phyloP scores from a whole-genome alignment of 163 green algal species.

The Coccomyxa subellipsoidea region DNA sequence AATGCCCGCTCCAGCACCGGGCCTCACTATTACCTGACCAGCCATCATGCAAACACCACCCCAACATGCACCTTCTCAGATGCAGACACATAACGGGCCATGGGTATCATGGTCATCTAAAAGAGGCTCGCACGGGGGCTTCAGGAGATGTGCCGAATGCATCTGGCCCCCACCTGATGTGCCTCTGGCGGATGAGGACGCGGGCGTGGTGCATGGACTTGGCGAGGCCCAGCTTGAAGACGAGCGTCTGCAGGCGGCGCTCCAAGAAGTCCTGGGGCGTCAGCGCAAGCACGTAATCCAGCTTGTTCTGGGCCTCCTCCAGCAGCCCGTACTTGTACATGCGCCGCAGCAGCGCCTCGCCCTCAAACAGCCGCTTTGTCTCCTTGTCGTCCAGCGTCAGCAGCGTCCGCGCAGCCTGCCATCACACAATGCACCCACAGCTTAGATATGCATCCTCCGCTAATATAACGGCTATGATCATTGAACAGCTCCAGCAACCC shows the following conservation, averaged over 20 bases:
- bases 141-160: too few relatives aligned
- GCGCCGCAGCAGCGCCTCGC: conserved; percentile 86
- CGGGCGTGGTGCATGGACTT: conserved; percentile 99
- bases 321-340: conserved; percentile 99
- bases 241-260: conserved; percentile 88
- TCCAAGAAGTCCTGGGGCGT: conserved; percentile 71
- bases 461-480: too few relatives aligned
- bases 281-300: conserved; percentile 99
- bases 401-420: conserved; percentile 90
- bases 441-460: too few relatives aligned
- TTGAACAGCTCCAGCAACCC: too few relatives aligned
- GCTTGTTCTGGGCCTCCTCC: conserved; percentile 93
- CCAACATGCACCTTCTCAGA: too few relatives aligned
- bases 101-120: too few relatives aligned
- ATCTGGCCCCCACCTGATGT: conserved; percentile 84
- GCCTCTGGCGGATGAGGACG: conserved; percentile 96
- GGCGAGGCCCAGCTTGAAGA: conserved; percentile 99
- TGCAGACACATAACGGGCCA: too few relatives aligned
- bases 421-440: background rate
- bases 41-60: too few relatives aligned
- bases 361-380: conserved; percentile 93
- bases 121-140: too few relatives aligned
- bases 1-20: too few relatives aligned
- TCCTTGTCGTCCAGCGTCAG: conserved; percentile 95
- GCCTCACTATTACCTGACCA: too few relatives aligned